Percentiles rank a stretch among this genome's conserved stretches.
These are phyloP conservation scores for Moricandia moricandioides DNA, from an alignment of 345 rosid genomes.

Conservation along the genomic window DNA sequence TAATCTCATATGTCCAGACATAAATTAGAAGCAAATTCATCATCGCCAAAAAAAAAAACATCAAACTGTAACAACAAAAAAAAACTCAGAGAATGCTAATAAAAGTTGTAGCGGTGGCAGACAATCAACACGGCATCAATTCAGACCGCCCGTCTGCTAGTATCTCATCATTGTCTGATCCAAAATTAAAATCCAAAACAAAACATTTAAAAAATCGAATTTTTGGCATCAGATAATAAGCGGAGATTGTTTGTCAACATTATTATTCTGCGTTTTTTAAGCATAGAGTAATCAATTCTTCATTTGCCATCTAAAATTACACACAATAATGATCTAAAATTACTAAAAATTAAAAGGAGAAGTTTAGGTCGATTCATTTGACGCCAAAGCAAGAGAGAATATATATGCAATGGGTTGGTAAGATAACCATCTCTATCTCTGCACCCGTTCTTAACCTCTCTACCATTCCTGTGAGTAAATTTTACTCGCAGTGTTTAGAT, in stretches of 20 bases:
- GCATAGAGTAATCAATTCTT: slow-evolving; percentile 33
- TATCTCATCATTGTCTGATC: slow-evolving; percentile 43
- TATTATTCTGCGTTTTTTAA: slow-evolving; percentile 30
- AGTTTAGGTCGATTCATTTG: slow-evolving; percentile 37
- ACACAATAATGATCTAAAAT: too few relatives aligned
- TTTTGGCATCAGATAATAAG: slow-evolving; percentile 44
- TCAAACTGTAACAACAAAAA: too few relatives aligned
- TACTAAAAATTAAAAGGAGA: fast-evolving
- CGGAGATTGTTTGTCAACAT: slow-evolving; percentile 35
- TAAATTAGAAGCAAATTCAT: slow-evolving; percentile 27
- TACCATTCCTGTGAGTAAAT: neutral
- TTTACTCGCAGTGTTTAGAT: neutral
- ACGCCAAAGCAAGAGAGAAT: slow-evolving; percentile 30
- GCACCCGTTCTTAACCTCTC: slow-evolving; percentile 29
- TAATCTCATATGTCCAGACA: slow-evolving; percentile 42
- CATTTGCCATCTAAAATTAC: slow-evolving; percentile 7
- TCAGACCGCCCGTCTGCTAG: slow-evolving; percentile 47
- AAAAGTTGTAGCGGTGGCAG: slow-evolving; percentile 21
- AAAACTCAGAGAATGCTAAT: slow-evolving; percentile 30
- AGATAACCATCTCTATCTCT: slow-evolving; percentile 30
- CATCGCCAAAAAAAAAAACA: neutral
- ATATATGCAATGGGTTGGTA: slow-evolving; percentile 35
- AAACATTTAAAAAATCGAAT: neutral
- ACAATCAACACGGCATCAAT: slow-evolving; percentile 43
- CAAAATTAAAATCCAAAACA: too few relatives aligned